phyloP scores from a whole-genome alignment of 208 protist genomes.

The Phytomonas serpens region DNA sequence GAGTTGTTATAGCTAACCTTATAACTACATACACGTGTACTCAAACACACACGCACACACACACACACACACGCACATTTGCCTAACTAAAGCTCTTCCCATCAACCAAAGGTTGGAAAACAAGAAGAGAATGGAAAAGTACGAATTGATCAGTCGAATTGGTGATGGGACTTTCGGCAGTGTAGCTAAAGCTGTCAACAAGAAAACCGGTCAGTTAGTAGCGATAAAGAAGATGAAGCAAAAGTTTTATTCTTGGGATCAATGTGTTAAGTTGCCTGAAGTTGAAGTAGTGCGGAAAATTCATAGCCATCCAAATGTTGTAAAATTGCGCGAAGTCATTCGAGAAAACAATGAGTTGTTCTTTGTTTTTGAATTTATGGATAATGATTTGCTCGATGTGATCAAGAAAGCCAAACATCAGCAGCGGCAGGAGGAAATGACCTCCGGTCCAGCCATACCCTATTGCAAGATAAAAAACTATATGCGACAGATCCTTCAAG shows the following conservation, averaged over 20 bases:
- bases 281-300: constrained; percentile 97
- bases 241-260: constrained; percentile 91
- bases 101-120: background rate
- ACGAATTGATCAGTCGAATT: constrained; percentile 92
- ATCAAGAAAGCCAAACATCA: constrained; percentile 52
- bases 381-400: constrained; percentile 91
- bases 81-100: background rate
- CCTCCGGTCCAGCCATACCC: constrained; percentile 95
- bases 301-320: constrained; percentile 94
- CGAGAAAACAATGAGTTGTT: constrained; percentile 97
- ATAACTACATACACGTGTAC: background rate
- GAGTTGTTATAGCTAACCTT: background rate
- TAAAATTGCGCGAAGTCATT: constrained; percentile 94
- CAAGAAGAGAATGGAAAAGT: constrained; percentile 34
- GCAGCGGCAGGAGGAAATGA: constrained; percentile 8
- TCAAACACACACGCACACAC: constrained; percentile 3
- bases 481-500: constrained; percentile 90
- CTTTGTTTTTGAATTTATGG: constrained; percentile 98
- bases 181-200: constrained; percentile 92
- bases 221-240: constrained; percentile 97
- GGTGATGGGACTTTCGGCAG: constrained; percentile 95
- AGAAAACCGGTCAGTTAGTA: constrained; percentile 83
- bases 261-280: constrained; percentile 94
- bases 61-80: constrained; percentile 8
- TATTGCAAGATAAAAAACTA: constrained; percentile 98